These are phyloP conservation scores for Entophlyctis luteolus DNA, from an alignment of 192 early-diverging fungal species.

Conservation along the genomic window DNA sequence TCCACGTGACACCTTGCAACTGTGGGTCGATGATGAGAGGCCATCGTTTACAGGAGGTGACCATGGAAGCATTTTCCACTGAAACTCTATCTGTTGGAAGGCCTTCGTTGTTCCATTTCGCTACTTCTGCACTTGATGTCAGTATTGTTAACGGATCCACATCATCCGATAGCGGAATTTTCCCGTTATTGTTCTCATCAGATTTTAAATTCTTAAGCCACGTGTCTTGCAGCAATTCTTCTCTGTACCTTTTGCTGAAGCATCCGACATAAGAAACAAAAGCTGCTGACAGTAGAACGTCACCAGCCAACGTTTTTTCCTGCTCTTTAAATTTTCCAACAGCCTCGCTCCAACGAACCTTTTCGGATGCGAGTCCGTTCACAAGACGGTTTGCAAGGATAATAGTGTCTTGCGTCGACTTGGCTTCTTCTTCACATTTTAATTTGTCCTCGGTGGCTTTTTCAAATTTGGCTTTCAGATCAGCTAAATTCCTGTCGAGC, in stretches of 20 bases:
- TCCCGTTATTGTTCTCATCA: conserved; percentile 38
- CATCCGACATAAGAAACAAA: conserved; percentile 66
- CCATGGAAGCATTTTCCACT: conserved; percentile 62
- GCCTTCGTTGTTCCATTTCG: conserved; percentile 65
- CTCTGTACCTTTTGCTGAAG: conserved; percentile 60
- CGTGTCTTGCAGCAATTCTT: conserved; percentile 54
- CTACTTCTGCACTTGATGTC: conserved; percentile 58
- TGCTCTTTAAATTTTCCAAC: conserved; percentile 64
- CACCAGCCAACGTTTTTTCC: conserved; percentile 62
- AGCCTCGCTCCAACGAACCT: conserved; percentile 64
- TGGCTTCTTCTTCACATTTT: conserved; percentile 60
- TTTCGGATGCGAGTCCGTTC: conserved; percentile 63
- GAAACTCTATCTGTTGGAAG: conserved; percentile 61
- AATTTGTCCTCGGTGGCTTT: conserved; percentile 64
- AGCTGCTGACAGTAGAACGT: conserved; percentile 57
- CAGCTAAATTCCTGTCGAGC: conserved; percentile 56
- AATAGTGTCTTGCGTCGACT: conserved; percentile 61
- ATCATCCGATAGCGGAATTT: conserved; percentile 51
- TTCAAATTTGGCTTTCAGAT: conserved; percentile 60
- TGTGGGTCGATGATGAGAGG: conserved; percentile 66
- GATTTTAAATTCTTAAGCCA: conserved; percentile 53
- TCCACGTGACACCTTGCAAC: conserved; percentile 65
- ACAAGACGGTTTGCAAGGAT: conserved; percentile 62
- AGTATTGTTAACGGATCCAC: conserved; percentile 59
- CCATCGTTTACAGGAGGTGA: conserved; percentile 61